Evolutionary conservation across 495 filamentous ascomycete genomes (phyloP), one percentile per base, ranked within the genome.

Genomic region (Aspergillus nidulans): DNA sequence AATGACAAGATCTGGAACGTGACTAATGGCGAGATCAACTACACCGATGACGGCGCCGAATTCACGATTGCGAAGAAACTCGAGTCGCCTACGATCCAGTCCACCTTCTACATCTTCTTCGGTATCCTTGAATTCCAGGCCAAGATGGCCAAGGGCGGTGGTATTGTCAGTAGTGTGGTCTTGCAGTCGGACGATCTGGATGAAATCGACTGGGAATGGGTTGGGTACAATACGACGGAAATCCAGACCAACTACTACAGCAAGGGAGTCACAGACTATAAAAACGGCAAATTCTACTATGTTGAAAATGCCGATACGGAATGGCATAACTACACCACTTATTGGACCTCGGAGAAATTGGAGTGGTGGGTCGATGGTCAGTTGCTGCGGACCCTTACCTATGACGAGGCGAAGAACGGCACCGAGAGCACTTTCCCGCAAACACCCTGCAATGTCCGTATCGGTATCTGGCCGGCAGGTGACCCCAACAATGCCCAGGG

Each of bases 241-340:
- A 87, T 95, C 13, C 89, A 96, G 71, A 87, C 83, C 66, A 96
- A 98, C 74, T 98, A 91, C 76, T 98, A 92, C 65, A 87, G 89
- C 66, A 95, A 96, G 74, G 94, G 92, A 49, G 59, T 65, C 21
- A 88, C 86, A 1, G 77, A 80, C 9, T 92, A 86, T 61, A 81
- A 88, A 67, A 89, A 90, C 41, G 92, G 85, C 16, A 78, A 75
- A 1, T 81, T 83, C 61, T 82, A 87, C 62, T 63, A 81, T 15
- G 76, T 87, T 36, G 58, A 71, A 47, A 84, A 84, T 64, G 72
- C 75, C 19, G 84, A 90, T 58, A 77, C 69, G 25, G 70, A 79
- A 3, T 96, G 85, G 68, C 83, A 94, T 74, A 96, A 85, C 53
- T 98, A 97, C 71, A 88, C 83, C n/a, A 84, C 95, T 57, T 83